Conservation (phyloP, 257 asterid species). For the Echites panduratus region DNA sequence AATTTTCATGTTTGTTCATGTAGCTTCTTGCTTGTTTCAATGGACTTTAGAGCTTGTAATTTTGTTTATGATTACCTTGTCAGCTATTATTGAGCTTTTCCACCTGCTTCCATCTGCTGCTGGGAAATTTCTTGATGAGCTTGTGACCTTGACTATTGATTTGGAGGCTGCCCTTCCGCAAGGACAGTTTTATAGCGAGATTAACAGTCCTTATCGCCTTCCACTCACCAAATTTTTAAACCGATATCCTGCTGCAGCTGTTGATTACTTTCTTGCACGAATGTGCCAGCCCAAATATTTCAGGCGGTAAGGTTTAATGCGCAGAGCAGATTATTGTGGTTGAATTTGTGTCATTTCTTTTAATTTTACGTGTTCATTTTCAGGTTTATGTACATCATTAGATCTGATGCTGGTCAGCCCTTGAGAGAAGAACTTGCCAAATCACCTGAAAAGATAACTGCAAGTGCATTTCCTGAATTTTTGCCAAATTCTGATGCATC, state of each 20-base stretch:
- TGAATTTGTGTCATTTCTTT: constrained; percentile 5
- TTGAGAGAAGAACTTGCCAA: constrained; percentile 97
- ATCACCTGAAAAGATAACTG: constrained; percentile 93
- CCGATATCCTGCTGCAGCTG: constrained; percentile 85
- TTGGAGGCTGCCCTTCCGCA: constrained; percentile 97
- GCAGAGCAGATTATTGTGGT: constrained; percentile 10
- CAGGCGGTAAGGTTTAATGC: constrained; percentile 58
- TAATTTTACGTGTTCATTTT: constrained; percentile 15
- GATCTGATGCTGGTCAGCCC: constrained; percentile 98
- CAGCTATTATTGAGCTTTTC: constrained; percentile 99
- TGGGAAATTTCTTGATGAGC: constrained; percentile 96
- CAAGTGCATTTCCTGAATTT: constrained; percentile 86
- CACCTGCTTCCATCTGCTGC: constrained; percentile 98
- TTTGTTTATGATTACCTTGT: constrained; percentile 25
- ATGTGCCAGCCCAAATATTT: constrained; percentile 78
- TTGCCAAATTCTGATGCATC: constrained; percentile 47
- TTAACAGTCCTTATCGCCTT: constrained; percentile 96
- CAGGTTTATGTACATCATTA: constrained; percentile 95
- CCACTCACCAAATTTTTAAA: constrained; percentile 95
- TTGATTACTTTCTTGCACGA: constrained; percentile 90
- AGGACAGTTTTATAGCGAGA: constrained; percentile 94
- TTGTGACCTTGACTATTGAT: constrained; percentile 93
- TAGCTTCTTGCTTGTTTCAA: constrained; percentile 1
- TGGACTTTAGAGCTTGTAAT: constrained; percentile 12
- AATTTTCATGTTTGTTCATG: not conserved